Percentiles rank a stretch among this genome's conserved stretches.
Conservation (phyloP, 352 stramenopile genomes). For the Phytophthora crassamura region DNA sequence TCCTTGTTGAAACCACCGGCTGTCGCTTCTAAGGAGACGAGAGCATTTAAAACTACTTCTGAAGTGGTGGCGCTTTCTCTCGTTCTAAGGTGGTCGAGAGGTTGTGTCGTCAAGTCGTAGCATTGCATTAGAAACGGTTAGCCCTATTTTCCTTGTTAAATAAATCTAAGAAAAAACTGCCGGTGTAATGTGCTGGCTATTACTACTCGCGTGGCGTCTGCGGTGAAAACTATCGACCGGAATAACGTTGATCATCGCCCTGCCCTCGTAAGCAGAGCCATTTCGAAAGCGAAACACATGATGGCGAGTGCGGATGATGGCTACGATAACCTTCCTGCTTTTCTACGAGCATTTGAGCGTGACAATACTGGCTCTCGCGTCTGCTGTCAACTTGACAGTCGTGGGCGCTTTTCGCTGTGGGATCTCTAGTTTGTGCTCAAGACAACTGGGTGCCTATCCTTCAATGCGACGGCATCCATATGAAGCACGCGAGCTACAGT, state of each 20-base stretch:
- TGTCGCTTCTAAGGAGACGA: too few relatives aligned
- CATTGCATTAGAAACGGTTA: too few relatives aligned
- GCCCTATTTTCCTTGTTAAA: too few relatives aligned
- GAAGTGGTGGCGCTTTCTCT: too few relatives aligned
- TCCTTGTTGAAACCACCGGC: too few relatives aligned
- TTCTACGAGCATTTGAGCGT: background rate
- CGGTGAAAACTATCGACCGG: background rate
- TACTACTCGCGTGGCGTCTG: background rate
- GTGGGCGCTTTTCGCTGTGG: background rate
- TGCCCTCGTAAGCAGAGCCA: background rate
- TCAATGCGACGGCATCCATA: background rate
- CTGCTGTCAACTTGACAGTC: too few relatives aligned
- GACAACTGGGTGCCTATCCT: background rate
- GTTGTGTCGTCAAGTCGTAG: too few relatives aligned
- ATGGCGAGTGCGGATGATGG: background rate
- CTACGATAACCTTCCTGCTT: background rate
- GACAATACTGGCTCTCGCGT: background rate
- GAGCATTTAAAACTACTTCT: too few relatives aligned
- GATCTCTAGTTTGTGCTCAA: background rate
- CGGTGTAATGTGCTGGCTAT: too few relatives aligned
- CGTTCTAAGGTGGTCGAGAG: too few relatives aligned
- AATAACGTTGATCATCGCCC: background rate
- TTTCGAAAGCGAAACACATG: background rate
- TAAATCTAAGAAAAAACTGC: too few relatives aligned
- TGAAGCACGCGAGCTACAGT: background rate